Evolutionary conservation across 345 rosid genomes (phyloP), one percentile per base, ranked within the genome.

Genomic region (Hibiscus tridactylites): DNA sequence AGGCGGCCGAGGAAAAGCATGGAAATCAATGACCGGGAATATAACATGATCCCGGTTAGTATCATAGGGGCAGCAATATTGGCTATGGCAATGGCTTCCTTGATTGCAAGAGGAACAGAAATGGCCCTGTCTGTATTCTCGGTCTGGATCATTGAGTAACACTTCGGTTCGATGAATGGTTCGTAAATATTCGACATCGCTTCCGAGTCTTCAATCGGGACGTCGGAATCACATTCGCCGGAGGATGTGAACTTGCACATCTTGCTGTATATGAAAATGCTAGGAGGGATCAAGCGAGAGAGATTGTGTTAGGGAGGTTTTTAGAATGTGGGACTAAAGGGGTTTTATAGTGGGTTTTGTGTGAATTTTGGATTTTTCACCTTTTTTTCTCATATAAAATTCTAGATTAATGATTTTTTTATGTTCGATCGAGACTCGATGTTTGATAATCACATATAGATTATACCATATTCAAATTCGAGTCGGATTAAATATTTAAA

Each of bases 1-100:
- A 88, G 89, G 28, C 78, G 83, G 35, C 97, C 92, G 6, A 93
- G 97, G 78, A 85, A 93, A 8, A 84, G 81, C 85, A 91, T 79
- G 52, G 98, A 93, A 80, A 93, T 83, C 87, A 93, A 87, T 1
- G 98, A 89, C 39, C 97, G 97, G 15, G 88, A 75, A 79, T 90
- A 93, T 37, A 93, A 91, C 67, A 93, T 57, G 49, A 87, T 86
- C 35, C 97, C 94, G 0, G 94, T 91, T 3, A 91, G 73, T 29
- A 86, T 73, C 89, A 91, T 83, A 63, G 98, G 98, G 39, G 80
- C 68, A 46, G 98, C 87, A 59, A 91, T 88, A 24, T 66, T 78
- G 28, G 81, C 74, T 50, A 89, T 84, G 71, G 89, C 79, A 50
- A 77, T 75, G 46, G 84, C 78, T 79, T 93, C 98, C 5, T 61